Percentiles rank a stretch among this genome's conserved stretches.
phyloP scores from a whole-genome alignment of 495 filamentous ascomycete species.

The Xylaria sp. region DNA sequence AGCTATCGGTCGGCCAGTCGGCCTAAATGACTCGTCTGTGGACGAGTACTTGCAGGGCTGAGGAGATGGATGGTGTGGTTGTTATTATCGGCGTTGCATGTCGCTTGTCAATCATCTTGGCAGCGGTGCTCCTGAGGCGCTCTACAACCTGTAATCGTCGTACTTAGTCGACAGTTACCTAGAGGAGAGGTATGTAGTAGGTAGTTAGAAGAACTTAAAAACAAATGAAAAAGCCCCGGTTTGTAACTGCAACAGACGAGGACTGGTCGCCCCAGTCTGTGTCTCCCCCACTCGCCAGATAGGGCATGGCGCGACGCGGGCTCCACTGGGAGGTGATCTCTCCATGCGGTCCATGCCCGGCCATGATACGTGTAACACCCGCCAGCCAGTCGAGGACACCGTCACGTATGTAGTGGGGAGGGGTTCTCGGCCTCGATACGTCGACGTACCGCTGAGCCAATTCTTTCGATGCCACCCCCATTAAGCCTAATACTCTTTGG shows the following conservation, averaged over 20 bases:
- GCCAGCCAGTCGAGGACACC: constrained; percentile 24
- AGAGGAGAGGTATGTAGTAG: background rate
- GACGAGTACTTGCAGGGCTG: background rate
- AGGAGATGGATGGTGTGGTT: background rate
- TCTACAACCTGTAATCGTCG: too few species aligned
- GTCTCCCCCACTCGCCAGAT: background rate
- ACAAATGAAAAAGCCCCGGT: constrained; percentile 1
- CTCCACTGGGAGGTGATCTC: constrained; percentile 3
- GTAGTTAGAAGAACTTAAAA: background rate
- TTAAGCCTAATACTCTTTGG: constrained; percentile 3
- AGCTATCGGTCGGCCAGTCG: background rate
- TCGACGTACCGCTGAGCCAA: constrained; percentile 2
- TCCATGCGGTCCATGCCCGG: constrained; percentile 25
- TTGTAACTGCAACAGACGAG: background rate
- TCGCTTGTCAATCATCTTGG: background rate
- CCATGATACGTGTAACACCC: constrained; percentile 26
- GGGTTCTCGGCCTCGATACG: constrained; percentile 10
- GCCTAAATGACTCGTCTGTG: background rate
- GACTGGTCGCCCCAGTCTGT: background rate
- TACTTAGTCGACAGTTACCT: background rate
- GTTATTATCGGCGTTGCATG: background rate
- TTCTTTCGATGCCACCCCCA: constrained; percentile 1
- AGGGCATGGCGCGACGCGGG: constrained; percentile 6
- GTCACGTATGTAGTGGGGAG: background rate
- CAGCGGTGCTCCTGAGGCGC: background rate